Evolutionary conservation across 2,329 filamentous ascomycete genomes (phyloP), one percentile per base, ranked within the genome.

Genomic region (Penicillium sp.): DNA sequence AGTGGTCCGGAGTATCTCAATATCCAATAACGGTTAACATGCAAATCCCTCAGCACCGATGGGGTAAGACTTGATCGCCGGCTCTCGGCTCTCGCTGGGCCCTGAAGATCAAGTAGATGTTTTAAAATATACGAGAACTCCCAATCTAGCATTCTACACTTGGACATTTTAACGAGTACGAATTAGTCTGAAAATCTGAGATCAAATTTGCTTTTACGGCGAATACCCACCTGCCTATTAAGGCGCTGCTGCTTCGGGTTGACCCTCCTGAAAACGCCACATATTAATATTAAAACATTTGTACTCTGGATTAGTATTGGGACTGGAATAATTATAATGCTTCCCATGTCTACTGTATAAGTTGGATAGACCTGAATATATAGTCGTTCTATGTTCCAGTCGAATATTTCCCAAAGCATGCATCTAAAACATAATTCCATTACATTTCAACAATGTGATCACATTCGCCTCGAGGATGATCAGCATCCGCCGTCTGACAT

Each of bases 141-240:
- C 40, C 22, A 26, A 22, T 40, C 14, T 22, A 40, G 19, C 37
- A 40, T 40, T 31, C 30, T 31, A 28, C 26, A 7, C 9, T 28
- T 1, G 6, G 9, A 30, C 3, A 31, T 31, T 31, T 4, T 31
- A 31, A 14, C 14, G 5, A 11, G 4, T 30, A 30, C 10, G 28
- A 11, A 30, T 30, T 30, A 30, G 30, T 41, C 17, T 35, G 22
- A 22, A 22, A 26, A 47, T 26, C 31, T 12, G 22, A 47, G 25
- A 25, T 43, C 35, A 33, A 26, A 19, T 52, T 46, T 12, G 35
- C 40, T 49, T 50, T 30, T 14, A 19, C 6, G 14, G 12, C 7
- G n/a, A 22, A 26, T 55, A 43, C 53, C 53, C 53, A 56, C 53
- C 42, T 56, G 40, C 53, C 53, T 55, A 53, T 46, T 40, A n/a